phyloP scores from a whole-genome alignment of 495 filamentous ascomycete species.

The Penicillium turbatum region DNA sequence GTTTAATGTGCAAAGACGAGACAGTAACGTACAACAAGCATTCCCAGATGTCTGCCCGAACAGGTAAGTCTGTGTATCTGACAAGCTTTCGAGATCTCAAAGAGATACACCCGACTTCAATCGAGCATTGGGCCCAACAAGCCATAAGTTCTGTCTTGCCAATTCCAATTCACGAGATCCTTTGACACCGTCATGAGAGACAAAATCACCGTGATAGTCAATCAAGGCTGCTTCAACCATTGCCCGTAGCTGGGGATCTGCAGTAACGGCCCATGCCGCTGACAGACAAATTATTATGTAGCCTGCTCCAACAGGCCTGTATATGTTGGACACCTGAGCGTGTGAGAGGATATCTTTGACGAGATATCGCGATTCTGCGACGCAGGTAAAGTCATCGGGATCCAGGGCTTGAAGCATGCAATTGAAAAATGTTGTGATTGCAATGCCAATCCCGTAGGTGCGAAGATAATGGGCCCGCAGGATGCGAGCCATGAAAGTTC shows the following conservation, averaged over 20 bases:
- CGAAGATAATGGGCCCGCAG: slow-evolving; percentile 33
- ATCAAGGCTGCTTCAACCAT: slow-evolving; percentile 13
- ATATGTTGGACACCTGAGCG: slow-evolving; percentile 20
- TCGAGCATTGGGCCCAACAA: slow-evolving; percentile 10
- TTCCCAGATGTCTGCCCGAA: neutral
- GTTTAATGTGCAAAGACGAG: too few relatives aligned
- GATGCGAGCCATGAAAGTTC: slow-evolving; percentile 1
- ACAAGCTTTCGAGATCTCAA: neutral
- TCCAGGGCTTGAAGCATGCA: slow-evolving; percentile 27
- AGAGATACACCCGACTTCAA: neutral
- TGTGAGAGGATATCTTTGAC: slow-evolving; percentile 29
- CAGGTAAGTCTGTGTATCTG: neutral
- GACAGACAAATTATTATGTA: slow-evolving; percentile 30
- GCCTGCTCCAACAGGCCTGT: slow-evolving; percentile 33
- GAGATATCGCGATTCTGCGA: slow-evolving; percentile 24
- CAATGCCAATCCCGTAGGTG: slow-evolving; percentile 31
- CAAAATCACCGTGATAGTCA: slow-evolving; percentile 33
- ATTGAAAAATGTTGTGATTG: slow-evolving; percentile 33
- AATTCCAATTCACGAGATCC: slow-evolving; percentile 6
- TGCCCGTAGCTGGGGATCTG: slow-evolving; percentile 13
- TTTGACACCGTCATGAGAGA: neutral
- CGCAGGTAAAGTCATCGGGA: neutral
- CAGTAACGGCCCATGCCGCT: slow-evolving; percentile 27
- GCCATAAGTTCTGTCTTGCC: slow-evolving; percentile 12
- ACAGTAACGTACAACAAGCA: too few relatives aligned